phyloP scores from a whole-genome alignment of 2,329 filamentous ascomycete species.

The Fusarium redolens region DNA sequence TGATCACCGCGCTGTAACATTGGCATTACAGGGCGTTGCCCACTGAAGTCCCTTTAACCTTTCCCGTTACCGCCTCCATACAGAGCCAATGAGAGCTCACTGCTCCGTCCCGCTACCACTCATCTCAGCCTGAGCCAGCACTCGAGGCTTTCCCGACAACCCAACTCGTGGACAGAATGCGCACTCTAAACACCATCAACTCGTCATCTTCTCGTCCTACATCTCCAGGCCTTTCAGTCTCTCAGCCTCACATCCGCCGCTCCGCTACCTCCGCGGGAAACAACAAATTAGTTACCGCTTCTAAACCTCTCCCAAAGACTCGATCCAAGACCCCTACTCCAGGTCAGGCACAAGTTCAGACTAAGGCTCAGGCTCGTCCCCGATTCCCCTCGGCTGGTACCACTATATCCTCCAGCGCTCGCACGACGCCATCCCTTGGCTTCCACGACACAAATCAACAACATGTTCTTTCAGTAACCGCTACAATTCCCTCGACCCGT shows the following conservation, averaged over 20 bases:
- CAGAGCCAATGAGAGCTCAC: constrained; percentile 37
- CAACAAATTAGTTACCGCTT: constrained; percentile 26
- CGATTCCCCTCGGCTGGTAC: constrained; percentile 39
- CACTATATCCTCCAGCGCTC: constrained; percentile 35
- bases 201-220: constrained; percentile 39
- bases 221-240: constrained; percentile 17
- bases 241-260: constrained; percentile 26
- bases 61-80: constrained; percentile 25
- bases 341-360: constrained; percentile 15
- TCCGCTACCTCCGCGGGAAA: constrained; percentile 18
- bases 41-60: constrained; percentile 33
- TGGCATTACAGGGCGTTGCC: constrained; percentile 1
- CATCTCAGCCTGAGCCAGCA: constrained; percentile 32
- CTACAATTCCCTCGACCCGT: constrained; percentile 45
- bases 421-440: constrained; percentile 36
- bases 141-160: constrained; percentile 26
- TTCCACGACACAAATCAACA: constrained; percentile 39
- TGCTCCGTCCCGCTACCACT: constrained; percentile 23
- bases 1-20: constrained; percentile 16
- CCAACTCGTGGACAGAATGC: constrained; percentile 42
- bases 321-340: constrained; percentile 27
- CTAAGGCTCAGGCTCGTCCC: constrained; percentile 33
- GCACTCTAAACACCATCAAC: constrained; percentile 46
- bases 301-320: constrained; percentile 33
- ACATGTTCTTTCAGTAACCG: constrained; percentile 49